A percentile compares a stretch with the other conserved stretches of the same genome.
Evolutionary conservation across 768 basidiomycete genomes (phyloP).

Genomic region (Trametopsis cervina): DNA sequence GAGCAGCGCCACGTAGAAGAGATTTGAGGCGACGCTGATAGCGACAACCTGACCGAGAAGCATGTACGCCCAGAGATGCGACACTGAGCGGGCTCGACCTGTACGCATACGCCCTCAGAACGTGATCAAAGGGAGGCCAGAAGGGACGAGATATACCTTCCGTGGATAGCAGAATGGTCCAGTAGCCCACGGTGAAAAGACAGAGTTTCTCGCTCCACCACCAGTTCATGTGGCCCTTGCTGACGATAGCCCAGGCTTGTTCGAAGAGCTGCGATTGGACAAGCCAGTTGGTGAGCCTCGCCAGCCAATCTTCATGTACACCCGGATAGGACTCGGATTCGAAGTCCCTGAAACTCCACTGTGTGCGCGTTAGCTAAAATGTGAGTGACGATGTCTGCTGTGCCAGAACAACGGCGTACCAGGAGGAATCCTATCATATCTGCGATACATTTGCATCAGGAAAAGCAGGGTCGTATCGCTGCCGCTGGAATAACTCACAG

Average conservation of each 20-base stretch:
- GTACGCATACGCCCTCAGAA: not conserved
- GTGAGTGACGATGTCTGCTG: too few relatives aligned
- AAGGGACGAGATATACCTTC: slow-evolving; percentile 35
- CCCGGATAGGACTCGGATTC: slow-evolving; percentile 17
- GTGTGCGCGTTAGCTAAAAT: not conserved
- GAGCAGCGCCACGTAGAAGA: slow-evolving; percentile 43
- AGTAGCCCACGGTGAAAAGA: slow-evolving; percentile 49
- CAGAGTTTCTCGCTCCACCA: slow-evolving; percentile 69
- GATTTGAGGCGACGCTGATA: slow-evolving; percentile 55
- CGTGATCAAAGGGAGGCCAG: too few relatives aligned
- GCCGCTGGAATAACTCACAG: slow-evolving; percentile 29
- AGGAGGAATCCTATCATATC: slow-evolving; percentile 42
- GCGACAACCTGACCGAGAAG: slow-evolving; percentile 68
- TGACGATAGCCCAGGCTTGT: slow-evolving; percentile 43
- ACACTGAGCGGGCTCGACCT: slow-evolving; percentile 36
- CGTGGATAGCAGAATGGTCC: slow-evolving; percentile 43
- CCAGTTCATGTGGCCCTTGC: slow-evolving; percentile 39
- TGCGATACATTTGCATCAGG: slow-evolving; percentile 11
- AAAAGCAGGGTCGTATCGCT: not conserved
- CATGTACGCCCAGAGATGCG: slow-evolving; percentile 61
- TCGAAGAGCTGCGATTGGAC: slow-evolving; percentile 49
- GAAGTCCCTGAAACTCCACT: slow-evolving; percentile 53
- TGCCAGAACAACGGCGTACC: slow-evolving; percentile 21
- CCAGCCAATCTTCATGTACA: slow-evolving; percentile 11
- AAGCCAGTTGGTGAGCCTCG: slow-evolving; percentile 47